Percentiles rank a stretch among this genome's conserved stretches.
These are phyloP conservation scores for Mercurialis annua DNA, from an alignment of 345 rosid species.

Conservation along the genomic window DNA sequence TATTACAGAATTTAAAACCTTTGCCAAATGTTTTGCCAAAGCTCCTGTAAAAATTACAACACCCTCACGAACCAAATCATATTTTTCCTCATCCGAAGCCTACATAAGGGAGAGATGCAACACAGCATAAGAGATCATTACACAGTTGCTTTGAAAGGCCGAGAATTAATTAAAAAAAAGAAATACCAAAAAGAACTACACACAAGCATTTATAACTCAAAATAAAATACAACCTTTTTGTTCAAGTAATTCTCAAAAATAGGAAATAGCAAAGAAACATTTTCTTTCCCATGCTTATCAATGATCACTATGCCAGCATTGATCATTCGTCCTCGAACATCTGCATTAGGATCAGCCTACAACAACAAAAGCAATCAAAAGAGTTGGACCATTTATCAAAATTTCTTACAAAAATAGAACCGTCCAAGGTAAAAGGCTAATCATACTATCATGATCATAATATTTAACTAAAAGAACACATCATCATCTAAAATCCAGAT, in stretches of 20 bases:
- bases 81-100: slow-evolving; percentile 90
- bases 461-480: background rate
- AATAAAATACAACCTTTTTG: slow-evolving; percentile 60
- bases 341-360: slow-evolving; percentile 95
- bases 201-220: slow-evolving; percentile 11
- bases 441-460: background rate
- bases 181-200: slow-evolving; percentile 6
- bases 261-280: slow-evolving; percentile 86
- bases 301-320: slow-evolving; percentile 92
- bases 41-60: slow-evolving; percentile 98
- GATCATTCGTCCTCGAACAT: slow-evolving; percentile 99
- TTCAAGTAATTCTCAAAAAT: slow-evolving; percentile 93
- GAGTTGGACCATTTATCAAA: slow-evolving; percentile 5
- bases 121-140: background rate
- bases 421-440: too few species aligned
- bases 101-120: slow-evolving; percentile 25
- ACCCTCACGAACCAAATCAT: slow-evolving; percentile 97
- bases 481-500: background rate
- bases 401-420: background rate
- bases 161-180: background rate
- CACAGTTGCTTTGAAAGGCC: background rate
- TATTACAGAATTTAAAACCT: slow-evolving; percentile 44
- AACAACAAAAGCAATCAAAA: slow-evolving; percentile 16
- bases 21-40: slow-evolving; percentile 81
- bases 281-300: slow-evolving; percentile 88